Base-by-base conservation (phyloP, 345 rosid species). In the Aurinia saxatilis region DNA sequence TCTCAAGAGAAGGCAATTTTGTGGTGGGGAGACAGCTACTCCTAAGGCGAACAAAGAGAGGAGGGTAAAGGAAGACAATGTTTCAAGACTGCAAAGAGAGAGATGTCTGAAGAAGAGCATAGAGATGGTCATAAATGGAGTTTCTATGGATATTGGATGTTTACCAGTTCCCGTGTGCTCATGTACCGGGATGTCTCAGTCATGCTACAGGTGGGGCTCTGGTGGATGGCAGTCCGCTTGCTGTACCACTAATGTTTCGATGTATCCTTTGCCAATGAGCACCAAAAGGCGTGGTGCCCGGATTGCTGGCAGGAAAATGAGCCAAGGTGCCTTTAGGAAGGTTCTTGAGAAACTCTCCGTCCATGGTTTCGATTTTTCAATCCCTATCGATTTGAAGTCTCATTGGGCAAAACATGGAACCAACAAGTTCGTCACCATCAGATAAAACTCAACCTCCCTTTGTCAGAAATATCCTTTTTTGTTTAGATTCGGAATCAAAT, bases 171-270 rank as follows among this genome's bases (percentile, higher is more conserved):
- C 98, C 0, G 87, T 86, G 16, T 92, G 98, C 77, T 81, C 98
- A 0, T 91, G 98, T 66, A 91, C 98, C 17, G 95, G 96, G 54
- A 38, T 67, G 36, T 75, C 95, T 18, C 95, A 83, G 66, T 96
- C 81, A 49, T 88, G 96, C 33, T 91, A 91, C 54, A 75, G 96
- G 27, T 91, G 98, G 96, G 96, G 98, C 10, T 86, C 95, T 47
- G 98, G 98, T 3, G 98, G 98, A 52, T 91, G 98, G 98, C 98
- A 91, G 58, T 91, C 98, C 0, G 90, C 95, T 1, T 91, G 96
- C 36, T 91, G 98, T 60, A 91, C 96, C 0, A 88, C 96, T 0
- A 84, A 83, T 70, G 82, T 91, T 8, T 91, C 98, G 3, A 79
- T 86, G 80, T 84, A 86, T 33, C 98, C 98, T 29, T 70, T 91